These are phyloP conservation scores for Murraya paniculata DNA, from an alignment of 345 rosid genomes.

Conservation along the genomic window DNA sequence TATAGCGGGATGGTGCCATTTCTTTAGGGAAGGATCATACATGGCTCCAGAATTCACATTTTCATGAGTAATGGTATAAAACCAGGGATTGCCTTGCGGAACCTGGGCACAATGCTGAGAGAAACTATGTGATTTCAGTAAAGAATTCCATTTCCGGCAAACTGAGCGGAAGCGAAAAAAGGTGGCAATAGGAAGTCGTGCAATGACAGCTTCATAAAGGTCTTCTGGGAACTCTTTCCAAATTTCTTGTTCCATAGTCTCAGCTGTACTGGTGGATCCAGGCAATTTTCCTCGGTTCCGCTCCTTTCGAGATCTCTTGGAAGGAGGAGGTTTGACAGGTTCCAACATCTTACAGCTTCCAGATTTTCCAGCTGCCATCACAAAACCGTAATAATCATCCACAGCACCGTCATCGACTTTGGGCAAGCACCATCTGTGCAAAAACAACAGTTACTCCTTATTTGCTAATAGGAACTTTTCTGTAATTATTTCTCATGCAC, in stretches of 20 bases:
- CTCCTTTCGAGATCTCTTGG: conserved; percentile 75
- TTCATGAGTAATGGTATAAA: conserved; percentile 85
- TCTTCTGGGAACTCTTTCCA: conserved; percentile 97
- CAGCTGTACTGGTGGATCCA: conserved; percentile 34
- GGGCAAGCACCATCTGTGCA: conserved; percentile 64
- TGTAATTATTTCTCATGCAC: neutral
- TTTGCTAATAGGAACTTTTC: neutral
- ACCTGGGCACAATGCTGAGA: conserved; percentile 61
- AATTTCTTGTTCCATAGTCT: conserved; percentile 70
- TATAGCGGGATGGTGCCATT: conserved; percentile 83
- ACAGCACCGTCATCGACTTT: conserved; percentile 53
- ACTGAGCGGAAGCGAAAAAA: conserved; percentile 90
- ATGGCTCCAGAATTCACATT: conserved; percentile 85
- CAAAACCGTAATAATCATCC: conserved; percentile 62
- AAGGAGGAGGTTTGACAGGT: conserved; percentile 62
- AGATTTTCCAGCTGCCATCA: conserved; percentile 82
- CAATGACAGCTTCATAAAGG: conserved; percentile 85
- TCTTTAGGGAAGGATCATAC: conserved; percentile 74
- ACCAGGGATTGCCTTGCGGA: conserved; percentile 72
- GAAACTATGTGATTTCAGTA: conserved; percentile 73
- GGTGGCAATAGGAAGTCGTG: conserved; percentile 80
- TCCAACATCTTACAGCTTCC: conserved; percentile 63
- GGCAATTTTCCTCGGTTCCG: conserved; percentile 52
- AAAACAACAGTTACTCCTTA: conserved; percentile 12
- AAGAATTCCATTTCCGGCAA: conserved; percentile 79